Evolutionary conservation across 208 protist genomes (phyloP).

Genomic region (Acanthamoeba royreba): DNA sequence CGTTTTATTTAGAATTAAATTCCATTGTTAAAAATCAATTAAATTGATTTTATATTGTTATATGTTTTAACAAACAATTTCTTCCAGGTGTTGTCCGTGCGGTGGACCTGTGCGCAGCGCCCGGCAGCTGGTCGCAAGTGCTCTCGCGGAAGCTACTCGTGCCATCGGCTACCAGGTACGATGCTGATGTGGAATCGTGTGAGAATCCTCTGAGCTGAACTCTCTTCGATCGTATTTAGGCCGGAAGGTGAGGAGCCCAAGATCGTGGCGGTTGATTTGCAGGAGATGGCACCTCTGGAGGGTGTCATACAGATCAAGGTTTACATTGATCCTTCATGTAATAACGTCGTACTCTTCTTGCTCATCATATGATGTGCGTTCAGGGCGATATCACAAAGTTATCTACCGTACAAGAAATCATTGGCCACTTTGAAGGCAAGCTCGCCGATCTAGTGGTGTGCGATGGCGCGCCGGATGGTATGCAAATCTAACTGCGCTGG

Average conservation of each 20-base stretch:
- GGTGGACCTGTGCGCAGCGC: constrained; percentile 98
- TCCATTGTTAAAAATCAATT: no score
- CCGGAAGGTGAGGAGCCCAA: constrained; percentile 49
- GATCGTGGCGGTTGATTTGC: constrained; percentile 92
- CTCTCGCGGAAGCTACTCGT: constrained; percentile 67
- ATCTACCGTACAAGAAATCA: constrained; percentile 83
- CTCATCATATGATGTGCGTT: background rate
- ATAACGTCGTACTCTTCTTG: no score
- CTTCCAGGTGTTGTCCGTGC: constrained; percentile 84
- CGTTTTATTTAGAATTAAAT: no score
- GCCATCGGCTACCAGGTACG: background rate
- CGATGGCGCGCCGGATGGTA: constrained; percentile 98
- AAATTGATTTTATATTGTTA: background rate
- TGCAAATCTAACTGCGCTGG: background rate
- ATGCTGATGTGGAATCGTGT: background rate
- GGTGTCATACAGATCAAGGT: constrained; percentile 84
- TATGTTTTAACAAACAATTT: background rate
- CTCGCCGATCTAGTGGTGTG: constrained; percentile 96
- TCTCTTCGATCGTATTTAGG: background rate
- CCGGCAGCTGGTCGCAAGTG: constrained; percentile 89
- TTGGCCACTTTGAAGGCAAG: constrained; percentile 89
- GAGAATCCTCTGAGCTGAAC: background rate
- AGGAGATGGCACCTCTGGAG: constrained; percentile 95
- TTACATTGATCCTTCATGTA: no score
- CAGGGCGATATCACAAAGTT: constrained; percentile 87